Evolutionary conservation across 805 yeast genomes (phyloP), one percentile per base, ranked within the genome.

Genomic region (Candida jianshihensis): DNA sequence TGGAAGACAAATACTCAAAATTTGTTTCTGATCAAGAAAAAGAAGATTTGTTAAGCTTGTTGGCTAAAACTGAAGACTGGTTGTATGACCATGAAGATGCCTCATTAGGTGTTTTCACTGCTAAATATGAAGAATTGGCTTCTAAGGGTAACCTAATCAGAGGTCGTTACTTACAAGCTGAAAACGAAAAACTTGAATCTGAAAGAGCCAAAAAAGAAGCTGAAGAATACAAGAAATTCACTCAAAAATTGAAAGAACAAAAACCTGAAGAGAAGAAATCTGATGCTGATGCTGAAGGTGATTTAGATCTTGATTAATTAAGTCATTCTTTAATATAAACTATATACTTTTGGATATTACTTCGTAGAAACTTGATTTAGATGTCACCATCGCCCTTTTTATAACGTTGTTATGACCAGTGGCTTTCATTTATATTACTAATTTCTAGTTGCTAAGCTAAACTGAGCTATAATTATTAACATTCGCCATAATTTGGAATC

Each of bases 81-180:
- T 78, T 92, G 57, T 92, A 92, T 66, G 98, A 88, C 39, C 97
- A 97, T 59, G 88, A 85, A 60, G 99, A 92, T 64, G 77, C 97
- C 45, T 74, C 89, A 57, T 89, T 92, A 78, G 98, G 92, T 54
- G 86, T 83, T 63, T 92, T 90, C 74, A 81, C 94, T 66, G 97
- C 98, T 58, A 89, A 85, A 68, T 88, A 88, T 68, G 97, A 92
- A 70, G 98, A 92, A 67, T 79, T 92, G 57, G 95, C 96, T 31
- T 75, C 95, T 30, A 71, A 81, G 52, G 98, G 98, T 64, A 90
- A 92, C 74, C 70, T 92, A 51, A 87, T 92, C 67, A 84, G 81
- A 70, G 97, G 96, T 56, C 81, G 98, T 71, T 92, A 86, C 72
- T 68, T 81, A 53, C 85, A 89, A 46, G 87, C 90, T 68, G 86